Conservation (phyloP, 257 asterid species). For the Solanum habrochaites region DNA sequence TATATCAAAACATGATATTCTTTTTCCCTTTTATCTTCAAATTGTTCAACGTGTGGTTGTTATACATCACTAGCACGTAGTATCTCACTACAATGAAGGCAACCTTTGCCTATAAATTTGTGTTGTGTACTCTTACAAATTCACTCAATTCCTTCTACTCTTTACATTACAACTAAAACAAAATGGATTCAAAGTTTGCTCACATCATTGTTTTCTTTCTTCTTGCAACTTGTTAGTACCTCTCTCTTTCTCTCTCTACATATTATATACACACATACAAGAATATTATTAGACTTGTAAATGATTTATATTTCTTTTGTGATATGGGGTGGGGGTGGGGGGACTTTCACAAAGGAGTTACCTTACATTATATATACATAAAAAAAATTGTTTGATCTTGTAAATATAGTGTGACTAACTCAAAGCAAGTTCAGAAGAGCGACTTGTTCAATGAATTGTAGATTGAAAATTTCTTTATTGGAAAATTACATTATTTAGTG, state of each 20-base stretch:
- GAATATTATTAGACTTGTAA: neutral
- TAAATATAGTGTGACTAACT: neutral
- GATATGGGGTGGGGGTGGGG: neutral
- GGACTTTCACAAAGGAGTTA: neutral
- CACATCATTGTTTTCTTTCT: neutral
- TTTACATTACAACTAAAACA: neutral
- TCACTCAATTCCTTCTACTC: neutral
- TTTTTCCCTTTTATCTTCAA: no score
- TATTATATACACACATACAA: no score
- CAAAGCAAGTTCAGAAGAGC: neutral
- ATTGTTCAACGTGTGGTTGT: no score
- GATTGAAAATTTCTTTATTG: no score
- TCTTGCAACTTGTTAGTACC: neutral
- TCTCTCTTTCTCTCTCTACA: no score
- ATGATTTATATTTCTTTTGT: neutral
- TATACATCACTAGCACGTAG: neutral
- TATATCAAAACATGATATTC: no score
- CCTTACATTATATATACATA: neutral
- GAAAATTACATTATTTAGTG: no score
- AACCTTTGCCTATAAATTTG: neutral
- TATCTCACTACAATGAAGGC: neutral
- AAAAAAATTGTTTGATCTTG: neutral
- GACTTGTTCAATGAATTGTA: neutral
- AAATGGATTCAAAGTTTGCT: neutral
- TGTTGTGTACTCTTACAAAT: neutral